Base-by-base conservation (phyloP, 345 rosid species). In the Populus tremula region DNA sequence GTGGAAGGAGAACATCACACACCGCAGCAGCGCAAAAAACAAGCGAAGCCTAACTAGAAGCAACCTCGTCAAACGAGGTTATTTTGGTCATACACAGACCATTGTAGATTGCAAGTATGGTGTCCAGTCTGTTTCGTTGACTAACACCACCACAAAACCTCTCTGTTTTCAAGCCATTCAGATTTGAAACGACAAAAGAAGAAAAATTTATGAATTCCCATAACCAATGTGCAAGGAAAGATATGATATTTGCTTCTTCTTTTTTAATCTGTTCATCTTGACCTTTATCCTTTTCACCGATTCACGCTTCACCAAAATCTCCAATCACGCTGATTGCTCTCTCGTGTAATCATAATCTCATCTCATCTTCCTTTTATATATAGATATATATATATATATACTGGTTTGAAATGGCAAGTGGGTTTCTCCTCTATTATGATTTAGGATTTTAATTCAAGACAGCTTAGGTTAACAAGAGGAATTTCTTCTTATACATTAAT, bases 101-200 rank as follows among this genome's bases (percentile, higher is more conserved):
- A 3, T 2, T 41, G 45, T 41, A 10, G 12, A 41, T 2, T 2
- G 16, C 17, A 13, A 13, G 50, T 25, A 17, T 62, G 80, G 41
- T 79, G 70, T 72, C 75, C 82, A 78, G 76, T 78, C 79, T 71
- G 83, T 83, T 71, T 69, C 79, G 72, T 76, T 80, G 79, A 82
- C 86, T 70, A 54, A 6, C 25, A 66, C 35, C 59, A 74, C 23
- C 66, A 67, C 72, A 67, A 14, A 47, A 47, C 50, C 50, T 13
- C 50, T 0, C 50, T 47, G 25, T 1, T 33, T 33, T 33, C 36
- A 33, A 33, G 36, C 36, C 36, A 33, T 33, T 33, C 36, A 33
- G 36, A 33, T 4, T 39, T 39, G 43, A 45, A 47, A 29, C 29
- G 38, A 36, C 29, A 50, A n/a, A 2, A 17, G 69, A 33, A 36